phyloP scores from a whole-genome alignment of 306 rosid genomes.

The Vicia faba region DNA sequence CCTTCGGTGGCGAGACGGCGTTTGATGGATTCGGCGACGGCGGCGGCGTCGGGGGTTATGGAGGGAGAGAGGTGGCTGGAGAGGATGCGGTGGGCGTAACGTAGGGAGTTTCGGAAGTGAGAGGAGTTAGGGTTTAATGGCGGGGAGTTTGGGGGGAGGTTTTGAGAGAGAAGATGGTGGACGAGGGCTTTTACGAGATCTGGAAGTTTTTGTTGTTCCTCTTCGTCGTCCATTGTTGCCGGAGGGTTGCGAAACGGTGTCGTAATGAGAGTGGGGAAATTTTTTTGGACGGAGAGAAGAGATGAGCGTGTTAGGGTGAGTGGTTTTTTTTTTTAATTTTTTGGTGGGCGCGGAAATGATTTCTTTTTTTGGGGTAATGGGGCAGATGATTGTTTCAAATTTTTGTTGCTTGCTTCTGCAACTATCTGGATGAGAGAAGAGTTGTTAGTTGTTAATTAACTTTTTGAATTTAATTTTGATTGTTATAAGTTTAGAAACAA shows the following conservation, averaged over 20 bases:
- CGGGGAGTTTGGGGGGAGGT: constrained; percentile 43
- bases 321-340: constrained; percentile 26
- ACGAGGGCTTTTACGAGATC: constrained; percentile 89
- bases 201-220: constrained; percentile 72
- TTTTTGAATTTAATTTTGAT: neutral
- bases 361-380: neutral
- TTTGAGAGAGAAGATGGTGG: constrained; percentile 62
- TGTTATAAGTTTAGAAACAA: too few relatives aligned
- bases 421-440: too few relatives aligned
- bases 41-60: constrained; percentile 80
- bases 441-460: neutral
- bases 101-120: constrained; percentile 61
- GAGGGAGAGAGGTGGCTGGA: constrained; percentile 80
- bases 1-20: constrained; percentile 89
- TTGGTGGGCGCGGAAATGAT: constrained; percentile 36
- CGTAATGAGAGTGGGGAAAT: neutral
- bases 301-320: neutral
- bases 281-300: neutral
- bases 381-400: neutral
- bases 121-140: constrained; percentile 52
- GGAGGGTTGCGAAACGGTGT: neutral
- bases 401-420: neutral
- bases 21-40: constrained; percentile 87
- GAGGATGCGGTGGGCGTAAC: constrained; percentile 85
- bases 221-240: constrained; percentile 80